These are phyloP conservation scores for Aspergillus japonicus DNA, from an alignment of 2,329 filamentous ascomycete species.

Conservation along the genomic window DNA sequence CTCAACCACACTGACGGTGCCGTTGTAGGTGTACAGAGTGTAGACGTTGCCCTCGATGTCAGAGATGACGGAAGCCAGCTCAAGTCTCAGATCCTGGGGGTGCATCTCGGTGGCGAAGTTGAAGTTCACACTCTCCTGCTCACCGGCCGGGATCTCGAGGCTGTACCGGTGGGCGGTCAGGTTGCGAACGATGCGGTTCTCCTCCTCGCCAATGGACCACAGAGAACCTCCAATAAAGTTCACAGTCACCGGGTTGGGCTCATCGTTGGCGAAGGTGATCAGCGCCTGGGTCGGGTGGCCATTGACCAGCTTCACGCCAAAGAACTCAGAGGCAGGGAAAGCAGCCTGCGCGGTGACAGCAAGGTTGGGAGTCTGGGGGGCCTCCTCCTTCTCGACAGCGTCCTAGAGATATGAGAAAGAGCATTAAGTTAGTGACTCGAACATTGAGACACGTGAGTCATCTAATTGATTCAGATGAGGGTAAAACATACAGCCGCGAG, in stretches of 20 bases:
- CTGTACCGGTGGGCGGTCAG: constrained; percentile 75
- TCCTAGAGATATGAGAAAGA: constrained; percentile 36
- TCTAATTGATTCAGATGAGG: neutral
- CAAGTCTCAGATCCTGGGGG: constrained; percentile 80
- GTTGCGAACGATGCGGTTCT: constrained; percentile 72
- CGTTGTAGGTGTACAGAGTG: constrained; percentile 77
- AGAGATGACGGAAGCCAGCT: constrained; percentile 71
- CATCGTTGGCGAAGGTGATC: constrained; percentile 80
- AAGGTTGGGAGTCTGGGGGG: constrained; percentile 60
- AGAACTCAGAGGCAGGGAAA: constrained; percentile 72
- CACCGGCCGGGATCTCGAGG: constrained; percentile 70
- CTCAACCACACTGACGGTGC: constrained; percentile 82
- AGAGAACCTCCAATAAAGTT: constrained; percentile 76
- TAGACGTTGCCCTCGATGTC: constrained; percentile 67
- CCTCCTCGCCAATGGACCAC: constrained; percentile 56
- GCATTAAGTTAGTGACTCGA: constrained; percentile 23
- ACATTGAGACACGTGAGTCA: constrained; percentile 12
- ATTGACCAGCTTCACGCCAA: constrained; percentile 94
- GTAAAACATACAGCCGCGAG: constrained; percentile 57
- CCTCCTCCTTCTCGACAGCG: constrained; percentile 65
- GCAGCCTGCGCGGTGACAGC: constrained; percentile 56
- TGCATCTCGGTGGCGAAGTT: constrained; percentile 87
- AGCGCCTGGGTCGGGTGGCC: constrained; percentile 80
- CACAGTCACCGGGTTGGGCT: constrained; percentile 71
- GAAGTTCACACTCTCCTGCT: constrained; percentile 75